A percentile compares a stretch with the other conserved stretches of the same genome.
phyloP scores from a whole-genome alignment of 2,329 filamentous ascomycete species.

The Cephalotrichum gorgonifer region DNA sequence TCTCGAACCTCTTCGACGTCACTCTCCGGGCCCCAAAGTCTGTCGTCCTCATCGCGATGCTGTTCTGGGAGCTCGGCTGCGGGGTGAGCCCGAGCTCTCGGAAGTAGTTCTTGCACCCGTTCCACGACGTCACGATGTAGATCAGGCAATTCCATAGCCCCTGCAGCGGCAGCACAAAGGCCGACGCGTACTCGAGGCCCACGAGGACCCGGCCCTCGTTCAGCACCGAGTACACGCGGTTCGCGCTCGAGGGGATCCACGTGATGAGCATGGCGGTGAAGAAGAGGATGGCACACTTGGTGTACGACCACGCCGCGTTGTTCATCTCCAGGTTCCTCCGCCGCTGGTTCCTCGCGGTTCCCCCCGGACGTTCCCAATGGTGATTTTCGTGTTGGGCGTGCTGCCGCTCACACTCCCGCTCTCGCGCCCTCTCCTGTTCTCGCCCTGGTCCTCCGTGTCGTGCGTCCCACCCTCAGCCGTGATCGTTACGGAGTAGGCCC shows the following conservation, averaged over 20 bases:
- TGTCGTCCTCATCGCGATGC: constrained; percentile 7
- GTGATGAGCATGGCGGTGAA: constrained; percentile 55
- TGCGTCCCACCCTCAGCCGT: constrained; percentile 22
- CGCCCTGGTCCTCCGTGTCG: neutral
- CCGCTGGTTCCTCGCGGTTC: constrained; percentile 2
- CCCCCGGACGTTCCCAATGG: constrained; percentile 11
- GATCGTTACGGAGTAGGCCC: constrained; percentile 41
- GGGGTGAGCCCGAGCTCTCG: constrained; percentile 7
- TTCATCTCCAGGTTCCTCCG: constrained; percentile 33
- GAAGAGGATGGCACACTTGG: constrained; percentile 55
- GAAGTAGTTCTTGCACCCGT: constrained; percentile 33
- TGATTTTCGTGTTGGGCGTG: neutral
- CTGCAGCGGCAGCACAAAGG: constrained; percentile 64
- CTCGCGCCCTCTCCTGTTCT: too few species aligned
- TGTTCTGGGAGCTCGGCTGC: constrained; percentile 3
- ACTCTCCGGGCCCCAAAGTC: constrained; percentile 1
- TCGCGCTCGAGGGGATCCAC: constrained; percentile 63
- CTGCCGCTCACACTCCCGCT: constrained; percentile 5
- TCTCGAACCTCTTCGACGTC: constrained; percentile 26
- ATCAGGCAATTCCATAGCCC: constrained; percentile 71
- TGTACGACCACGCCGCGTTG: constrained; percentile 52
- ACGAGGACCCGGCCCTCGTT: constrained; percentile 37
- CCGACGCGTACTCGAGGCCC: constrained; percentile 52
- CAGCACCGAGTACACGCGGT: constrained; percentile 56
- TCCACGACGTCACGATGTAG: constrained; percentile 55